A percentile compares a stretch with the other conserved stretches of the same genome.
Conservation (phyloP, 140 eudicot genomes). For the Anethum foeniculum region DNA sequence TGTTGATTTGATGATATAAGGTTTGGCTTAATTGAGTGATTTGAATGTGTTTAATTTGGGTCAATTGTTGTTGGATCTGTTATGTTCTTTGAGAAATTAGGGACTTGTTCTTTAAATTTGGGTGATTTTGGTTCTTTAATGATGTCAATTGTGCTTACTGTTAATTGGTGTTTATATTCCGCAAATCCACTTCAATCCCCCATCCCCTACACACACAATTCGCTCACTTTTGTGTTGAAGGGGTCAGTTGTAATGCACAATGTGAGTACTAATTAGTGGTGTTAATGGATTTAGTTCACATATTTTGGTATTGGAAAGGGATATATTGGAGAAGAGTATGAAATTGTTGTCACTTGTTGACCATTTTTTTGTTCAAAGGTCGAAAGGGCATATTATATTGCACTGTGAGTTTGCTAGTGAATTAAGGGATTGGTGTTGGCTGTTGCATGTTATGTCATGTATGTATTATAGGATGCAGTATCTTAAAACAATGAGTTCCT, state of each 20-base stretch:
- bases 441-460: not conserved
- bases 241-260: not conserved
- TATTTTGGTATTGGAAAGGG: not conserved
- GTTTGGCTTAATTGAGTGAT: constrained; percentile 15
- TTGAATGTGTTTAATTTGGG: constrained; percentile 6
- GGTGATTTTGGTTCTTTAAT: not conserved
- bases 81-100: not conserved
- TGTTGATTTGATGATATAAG: constrained; percentile 1
- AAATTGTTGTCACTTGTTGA: not conserved
- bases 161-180: not conserved
- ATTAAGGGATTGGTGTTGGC: not conserved
- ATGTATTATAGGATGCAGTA: not conserved
- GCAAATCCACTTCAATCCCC: not conserved
- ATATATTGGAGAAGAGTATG: not conserved
- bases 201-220: not conserved
- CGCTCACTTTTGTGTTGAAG: not conserved
- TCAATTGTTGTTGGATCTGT: constrained; percentile 7
- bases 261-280: not conserved
- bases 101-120: not conserved
- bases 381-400: not conserved
- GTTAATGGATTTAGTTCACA: not conserved
- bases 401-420: not conserved
- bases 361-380: not conserved
- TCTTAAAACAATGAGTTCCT: not conserved
- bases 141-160: not conserved